A percentile compares a stretch with the other conserved stretches of the same genome.
These are phyloP conservation scores for Dillenia turbinata DNA, from an alignment of 164 flowering plant species.

Conservation along the genomic window DNA sequence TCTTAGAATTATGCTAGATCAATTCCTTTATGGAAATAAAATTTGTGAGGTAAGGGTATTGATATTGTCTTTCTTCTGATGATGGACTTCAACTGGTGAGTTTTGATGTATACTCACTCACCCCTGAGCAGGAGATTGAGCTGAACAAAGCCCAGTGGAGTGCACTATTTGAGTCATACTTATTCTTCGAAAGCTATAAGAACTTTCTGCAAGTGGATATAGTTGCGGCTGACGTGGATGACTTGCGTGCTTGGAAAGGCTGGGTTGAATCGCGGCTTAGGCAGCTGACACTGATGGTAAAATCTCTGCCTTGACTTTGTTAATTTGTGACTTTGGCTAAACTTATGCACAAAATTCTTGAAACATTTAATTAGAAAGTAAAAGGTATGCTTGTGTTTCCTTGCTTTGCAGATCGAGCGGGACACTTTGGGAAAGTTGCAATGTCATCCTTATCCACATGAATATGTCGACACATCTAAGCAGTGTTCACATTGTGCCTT, in stretches of 20 bases:
- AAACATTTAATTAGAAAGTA: no score
- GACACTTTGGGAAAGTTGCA: conserved; percentile 87
- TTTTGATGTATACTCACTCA: not conserved
- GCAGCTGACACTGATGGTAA: conserved; percentile 84
- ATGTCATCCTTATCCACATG: conserved; percentile 93
- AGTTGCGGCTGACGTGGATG: conserved; percentile 79
- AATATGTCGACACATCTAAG: conserved; percentile 61
- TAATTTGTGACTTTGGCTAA: not conserved
- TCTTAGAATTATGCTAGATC: conserved; percentile 92
- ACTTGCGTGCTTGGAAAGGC: conserved; percentile 88
- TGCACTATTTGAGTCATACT: conserved; percentile 78
- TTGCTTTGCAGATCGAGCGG: conserved; percentile 74
- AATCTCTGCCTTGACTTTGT: conserved; percentile 10
- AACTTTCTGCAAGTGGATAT: conserved; percentile 95
- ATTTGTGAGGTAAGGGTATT: conserved; percentile 66
- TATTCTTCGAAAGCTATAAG: conserved; percentile 82
- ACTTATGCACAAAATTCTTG: no score
- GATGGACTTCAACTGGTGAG: not conserved
- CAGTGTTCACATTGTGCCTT: conserved; percentile 75
- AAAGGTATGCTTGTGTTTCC: no score
- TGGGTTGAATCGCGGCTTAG: conserved; percentile 98
- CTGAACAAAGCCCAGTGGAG: conserved; percentile 71
- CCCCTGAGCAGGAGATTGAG: conserved; percentile 68
- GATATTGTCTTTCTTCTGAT: not conserved
- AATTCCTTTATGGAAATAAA: conserved; percentile 70